phyloP scores from a whole-genome alignment of 164 flowering plant genomes.

The Vitis labrusca region DNA sequence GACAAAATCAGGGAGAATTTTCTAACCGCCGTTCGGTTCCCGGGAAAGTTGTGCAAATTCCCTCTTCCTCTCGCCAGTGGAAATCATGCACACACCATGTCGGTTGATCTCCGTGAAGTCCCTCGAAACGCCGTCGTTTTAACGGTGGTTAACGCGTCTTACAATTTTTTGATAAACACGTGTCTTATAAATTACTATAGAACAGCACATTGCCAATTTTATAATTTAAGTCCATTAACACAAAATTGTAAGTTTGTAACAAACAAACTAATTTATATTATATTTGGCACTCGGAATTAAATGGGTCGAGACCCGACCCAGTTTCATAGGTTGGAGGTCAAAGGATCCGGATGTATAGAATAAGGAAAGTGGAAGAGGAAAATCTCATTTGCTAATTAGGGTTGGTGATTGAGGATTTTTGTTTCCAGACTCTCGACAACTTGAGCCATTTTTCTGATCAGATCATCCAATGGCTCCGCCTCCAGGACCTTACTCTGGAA shows the following conservation, averaged over 20 bases:
- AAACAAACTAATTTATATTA: too few species aligned
- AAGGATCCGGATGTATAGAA: too few species aligned
- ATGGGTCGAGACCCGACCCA: too few species aligned
- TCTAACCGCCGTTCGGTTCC: background rate
- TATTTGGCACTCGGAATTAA: too few species aligned
- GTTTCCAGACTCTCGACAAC: slow-evolving; percentile 1
- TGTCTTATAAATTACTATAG: too few species aligned
- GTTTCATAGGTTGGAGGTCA: too few species aligned
- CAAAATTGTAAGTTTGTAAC: too few species aligned
- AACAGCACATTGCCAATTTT: too few species aligned
- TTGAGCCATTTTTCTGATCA: background rate
- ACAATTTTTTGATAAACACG: too few species aligned
- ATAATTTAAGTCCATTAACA: too few species aligned
- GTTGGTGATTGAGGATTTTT: background rate
- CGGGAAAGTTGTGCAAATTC: background rate
- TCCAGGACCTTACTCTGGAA: slow-evolving; percentile 32
- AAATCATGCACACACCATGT: slow-evolving; percentile 30
- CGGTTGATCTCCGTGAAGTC: slow-evolving; percentile 17
- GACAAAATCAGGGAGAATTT: background rate
- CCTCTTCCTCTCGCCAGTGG: background rate
- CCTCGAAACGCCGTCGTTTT: too few species aligned
- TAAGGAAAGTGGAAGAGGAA: background rate
- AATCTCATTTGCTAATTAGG: background rate
- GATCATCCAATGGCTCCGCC: slow-evolving; percentile 26
- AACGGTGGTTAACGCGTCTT: too few species aligned